phyloP scores from a whole-genome alignment of 768 basidiomycete genomes.

The Mycena rebaudengoi region DNA sequence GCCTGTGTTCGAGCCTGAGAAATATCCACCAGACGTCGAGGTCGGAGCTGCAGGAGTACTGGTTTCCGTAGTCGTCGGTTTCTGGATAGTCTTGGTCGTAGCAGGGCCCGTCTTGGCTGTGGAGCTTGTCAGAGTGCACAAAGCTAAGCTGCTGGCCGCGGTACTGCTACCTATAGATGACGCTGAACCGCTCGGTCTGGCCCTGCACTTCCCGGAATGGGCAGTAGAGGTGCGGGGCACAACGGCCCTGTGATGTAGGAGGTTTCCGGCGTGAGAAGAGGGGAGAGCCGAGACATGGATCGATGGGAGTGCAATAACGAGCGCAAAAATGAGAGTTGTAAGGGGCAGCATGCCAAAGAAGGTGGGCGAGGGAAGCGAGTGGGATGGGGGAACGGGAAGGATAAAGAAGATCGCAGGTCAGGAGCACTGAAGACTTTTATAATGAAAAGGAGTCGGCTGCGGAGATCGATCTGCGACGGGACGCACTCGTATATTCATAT shows the following conservation, averaged over 20 bases:
- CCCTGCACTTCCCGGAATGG: conserved; percentile 11
- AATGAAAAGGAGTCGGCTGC: neutral
- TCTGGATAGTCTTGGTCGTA: no score
- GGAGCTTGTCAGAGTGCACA: no score
- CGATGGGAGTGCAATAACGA: conserved; percentile 52
- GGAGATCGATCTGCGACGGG: neutral
- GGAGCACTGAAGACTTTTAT: no score
- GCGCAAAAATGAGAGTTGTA: conserved; percentile 51
- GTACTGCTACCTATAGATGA: no score
- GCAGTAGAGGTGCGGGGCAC: conserved; percentile 53
- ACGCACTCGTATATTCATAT: conserved; percentile 9
- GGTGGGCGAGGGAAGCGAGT: conserved; percentile 17
- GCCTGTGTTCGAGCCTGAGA: conserved; percentile 61
- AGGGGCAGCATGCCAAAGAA: conserved; percentile 47
- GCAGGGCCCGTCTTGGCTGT: no score
- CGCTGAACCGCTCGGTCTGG: conserved; percentile 25
- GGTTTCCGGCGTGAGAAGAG: conserved; percentile 47
- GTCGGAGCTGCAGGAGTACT: no score
- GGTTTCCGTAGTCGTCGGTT: no score
- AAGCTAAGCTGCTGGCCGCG: no score
- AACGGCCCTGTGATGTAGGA: conserved; percentile 47
- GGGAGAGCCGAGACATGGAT: conserved; percentile 47
- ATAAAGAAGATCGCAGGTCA: neutral
- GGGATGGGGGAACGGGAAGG: conserved; percentile 22
- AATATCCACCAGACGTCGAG: no score